Conservation (phyloP, 129 eudicot species). For the Pittosporum tobira region DNA sequence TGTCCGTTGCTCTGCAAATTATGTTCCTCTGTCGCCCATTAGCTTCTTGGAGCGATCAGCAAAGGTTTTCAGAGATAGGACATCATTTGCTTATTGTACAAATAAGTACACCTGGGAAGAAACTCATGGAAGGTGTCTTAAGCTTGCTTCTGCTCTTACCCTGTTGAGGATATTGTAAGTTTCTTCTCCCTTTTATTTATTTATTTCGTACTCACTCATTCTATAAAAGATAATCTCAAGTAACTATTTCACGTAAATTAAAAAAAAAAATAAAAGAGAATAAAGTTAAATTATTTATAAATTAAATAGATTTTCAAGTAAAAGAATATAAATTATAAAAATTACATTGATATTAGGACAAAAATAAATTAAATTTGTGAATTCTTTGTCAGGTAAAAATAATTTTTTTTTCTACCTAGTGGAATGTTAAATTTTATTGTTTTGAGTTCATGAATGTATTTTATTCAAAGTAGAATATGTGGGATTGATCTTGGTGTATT, state of each 20-base stretch:
- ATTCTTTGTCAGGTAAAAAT: too few species aligned
- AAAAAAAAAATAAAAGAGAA: too few species aligned
- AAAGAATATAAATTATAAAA: too few species aligned
- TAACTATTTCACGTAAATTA: not conserved
- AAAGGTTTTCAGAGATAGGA: slow-evolving; percentile 18
- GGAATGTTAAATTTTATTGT: not conserved
- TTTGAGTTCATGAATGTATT: not conserved
- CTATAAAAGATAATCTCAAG: not conserved
- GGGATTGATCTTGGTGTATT: not conserved
- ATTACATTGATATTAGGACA: too few species aligned
- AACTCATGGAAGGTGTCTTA: slow-evolving; percentile 59
- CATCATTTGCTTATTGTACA: slow-evolving; percentile 52
- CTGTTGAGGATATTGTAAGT: slow-evolving; percentile 65
- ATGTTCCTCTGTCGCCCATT: slow-evolving; percentile 46
- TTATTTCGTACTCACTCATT: not conserved
- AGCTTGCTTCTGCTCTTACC: slow-evolving; percentile 65
- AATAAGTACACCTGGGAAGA: slow-evolving; percentile 59
- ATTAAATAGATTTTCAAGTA: too few species aligned
- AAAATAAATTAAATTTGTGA: too few species aligned
- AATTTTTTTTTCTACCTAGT: too few species aligned
- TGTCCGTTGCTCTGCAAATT: slow-evolving; percentile 34
- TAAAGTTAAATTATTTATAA: too few species aligned
- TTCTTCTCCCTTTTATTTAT: not conserved
- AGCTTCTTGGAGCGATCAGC: slow-evolving; percentile 41
- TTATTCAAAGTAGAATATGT: not conserved